These are phyloP conservation scores for Aureobasidium sp. DNA, from an alignment of 2,329 filamentous ascomycete genomes.

Conservation along the genomic window DNA sequence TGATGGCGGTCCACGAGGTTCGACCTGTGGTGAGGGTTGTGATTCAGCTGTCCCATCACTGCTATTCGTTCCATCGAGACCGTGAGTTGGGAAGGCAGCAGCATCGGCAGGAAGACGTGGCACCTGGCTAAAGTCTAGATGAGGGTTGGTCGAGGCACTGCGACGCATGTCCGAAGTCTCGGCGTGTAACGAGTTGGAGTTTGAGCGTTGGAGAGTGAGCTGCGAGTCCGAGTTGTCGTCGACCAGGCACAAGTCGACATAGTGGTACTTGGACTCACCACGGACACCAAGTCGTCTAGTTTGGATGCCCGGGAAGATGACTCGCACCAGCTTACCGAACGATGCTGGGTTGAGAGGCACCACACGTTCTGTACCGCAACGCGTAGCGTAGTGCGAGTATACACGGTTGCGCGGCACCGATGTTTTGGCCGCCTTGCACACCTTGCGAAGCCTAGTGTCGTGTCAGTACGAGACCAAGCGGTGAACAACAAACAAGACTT, in stretches of 20 bases:
- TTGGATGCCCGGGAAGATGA: constrained; percentile 91
- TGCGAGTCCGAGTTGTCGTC: constrained; percentile 33
- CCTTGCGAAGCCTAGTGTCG: constrained; percentile 58
- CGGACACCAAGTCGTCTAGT: constrained; percentile 86
- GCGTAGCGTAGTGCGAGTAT: constrained; percentile 89
- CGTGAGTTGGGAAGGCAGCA: constrained; percentile 38
- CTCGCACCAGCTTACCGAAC: constrained; percentile 93
- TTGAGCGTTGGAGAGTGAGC: constrained; percentile 20
- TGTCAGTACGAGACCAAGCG: not conserved
- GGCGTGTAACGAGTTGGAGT: constrained; percentile 17
- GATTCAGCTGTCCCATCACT: constrained; percentile 23
- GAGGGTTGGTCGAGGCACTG: constrained; percentile 26
- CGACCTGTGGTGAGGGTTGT: constrained; percentile 22
- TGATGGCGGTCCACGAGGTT: constrained; percentile 34
- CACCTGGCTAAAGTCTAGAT: constrained; percentile 34
- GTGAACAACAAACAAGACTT: constrained; percentile 29
- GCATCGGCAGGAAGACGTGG: constrained; percentile 43
- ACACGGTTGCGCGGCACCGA: constrained; percentile 90
- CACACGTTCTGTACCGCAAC: constrained; percentile 87
- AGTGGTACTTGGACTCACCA: constrained; percentile 98
- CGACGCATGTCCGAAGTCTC: constrained; percentile 21
- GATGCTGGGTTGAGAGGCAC: constrained; percentile 94
- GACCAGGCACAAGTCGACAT: constrained; percentile 51
- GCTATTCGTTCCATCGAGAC: constrained; percentile 17
- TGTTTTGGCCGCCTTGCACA: constrained; percentile 67